Evolutionary conservation across 257 asterid species (phyloP).

Genomic region (Petunia axillaris): DNA sequence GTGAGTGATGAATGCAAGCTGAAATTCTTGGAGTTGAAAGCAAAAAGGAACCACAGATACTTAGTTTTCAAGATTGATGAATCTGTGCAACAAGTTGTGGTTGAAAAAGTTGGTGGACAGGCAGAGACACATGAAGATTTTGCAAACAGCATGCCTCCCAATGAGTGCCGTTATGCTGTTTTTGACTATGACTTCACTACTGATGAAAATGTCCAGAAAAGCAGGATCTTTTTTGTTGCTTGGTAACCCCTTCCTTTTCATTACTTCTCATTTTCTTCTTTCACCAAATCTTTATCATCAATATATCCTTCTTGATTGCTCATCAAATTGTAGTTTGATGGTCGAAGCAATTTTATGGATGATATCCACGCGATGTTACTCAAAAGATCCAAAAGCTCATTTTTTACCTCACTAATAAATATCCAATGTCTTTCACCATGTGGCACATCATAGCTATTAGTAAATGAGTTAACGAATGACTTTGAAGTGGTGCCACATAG

Average conservation of each 20-base stretch:
- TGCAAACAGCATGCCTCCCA: conserved; percentile 51
- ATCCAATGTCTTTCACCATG: background rate
- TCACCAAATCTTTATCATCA: background rate
- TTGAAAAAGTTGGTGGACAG: conserved; percentile 58
- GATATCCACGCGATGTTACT: background rate
- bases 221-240: conserved; percentile 74
- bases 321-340: no score
- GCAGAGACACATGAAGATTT: conserved; percentile 58
- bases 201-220: conserved; percentile 63
- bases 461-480: background rate
- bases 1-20: conserved; percentile 75
- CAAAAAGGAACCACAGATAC: conserved; percentile 60
- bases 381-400: background rate
- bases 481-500: background rate
- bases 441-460: background rate
- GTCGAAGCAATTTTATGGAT: no score
- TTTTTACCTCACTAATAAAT: background rate
- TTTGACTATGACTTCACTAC: conserved; percentile 74
- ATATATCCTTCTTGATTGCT: background rate
- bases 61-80: conserved; percentile 63
- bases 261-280: no score
- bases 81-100: conserved; percentile 45
- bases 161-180: conserved; percentile 68
- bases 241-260: conserved; percentile 39
- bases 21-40: conserved; percentile 64